Conservation (phyloP, 768 basidiomycete genomes). For the Filobasidium wieringae region DNA sequence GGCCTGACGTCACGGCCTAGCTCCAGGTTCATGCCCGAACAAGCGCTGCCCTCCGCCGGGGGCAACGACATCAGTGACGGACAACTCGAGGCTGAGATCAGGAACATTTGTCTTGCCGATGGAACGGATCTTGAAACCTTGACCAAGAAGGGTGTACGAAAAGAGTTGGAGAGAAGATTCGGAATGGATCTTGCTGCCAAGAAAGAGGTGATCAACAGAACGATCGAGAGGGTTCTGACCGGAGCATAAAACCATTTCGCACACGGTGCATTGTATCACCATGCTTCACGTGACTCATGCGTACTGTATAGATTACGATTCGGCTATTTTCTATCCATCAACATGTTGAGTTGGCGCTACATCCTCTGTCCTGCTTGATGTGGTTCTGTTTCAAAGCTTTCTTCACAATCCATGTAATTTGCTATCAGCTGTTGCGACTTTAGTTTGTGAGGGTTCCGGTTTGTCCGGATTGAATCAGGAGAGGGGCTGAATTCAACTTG, state of each 20-base stretch:
- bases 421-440: no score
- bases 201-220: slow-evolving; percentile 37
- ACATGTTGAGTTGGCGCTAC: no score
- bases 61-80: slow-evolving; percentile 24
- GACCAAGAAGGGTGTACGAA: slow-evolving; percentile 82
- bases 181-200: slow-evolving; percentile 53
- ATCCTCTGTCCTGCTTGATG: no score
- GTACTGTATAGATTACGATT: no score
- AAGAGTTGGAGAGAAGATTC: slow-evolving; percentile 68
- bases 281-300: no score
- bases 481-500: no score
- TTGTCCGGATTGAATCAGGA: no score
- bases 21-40: slow-evolving; percentile 18
- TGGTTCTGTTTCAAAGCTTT: no score
- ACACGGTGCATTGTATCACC: no score
- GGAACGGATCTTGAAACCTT: slow-evolving; percentile 72
- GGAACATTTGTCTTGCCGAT: slow-evolving; percentile 52
- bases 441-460: no score
- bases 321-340: no score
- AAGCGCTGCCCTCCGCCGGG: slow-evolving; percentile 7
- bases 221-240: slow-evolving; percentile 35
- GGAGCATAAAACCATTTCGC: slow-evolving; percentile 2
- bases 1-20: neutral
- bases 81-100: slow-evolving; percentile 44
- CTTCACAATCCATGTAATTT: no score